Evolutionary conservation across 1,284 basidiomycete species (phyloP), one percentile per base, ranked within the genome.

Genomic region (Apiotrichum mycotoxinovorans): DNA sequence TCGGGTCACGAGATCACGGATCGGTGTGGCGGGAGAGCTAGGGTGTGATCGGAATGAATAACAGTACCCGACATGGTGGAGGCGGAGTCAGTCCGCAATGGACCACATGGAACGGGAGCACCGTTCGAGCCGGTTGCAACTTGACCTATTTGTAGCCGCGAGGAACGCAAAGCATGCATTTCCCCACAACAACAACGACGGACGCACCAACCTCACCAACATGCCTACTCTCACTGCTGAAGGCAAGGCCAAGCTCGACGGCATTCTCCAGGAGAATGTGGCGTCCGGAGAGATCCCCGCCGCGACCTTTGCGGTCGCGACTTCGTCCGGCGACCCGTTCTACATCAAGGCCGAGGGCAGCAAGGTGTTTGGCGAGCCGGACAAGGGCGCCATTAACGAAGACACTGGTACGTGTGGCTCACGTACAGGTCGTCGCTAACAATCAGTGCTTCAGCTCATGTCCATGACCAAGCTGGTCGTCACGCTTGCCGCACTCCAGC

Each of bases 401-500:
- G 58, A 70, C 47, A 73, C 71, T 10, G 54, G 72, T 74, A 56
- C 51, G 67, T 59, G 8, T 14, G 38, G 17, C 18, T 20, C 10
- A 11, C 8, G 25, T 17, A 3, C 10, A 41, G 22, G 10, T 3
- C 20, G 17, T 11, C 22, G 26, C 50, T 52, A 23, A 51, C 48
- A 4, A 40, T 2, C 52, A 71, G 71, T 57, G 2, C 54, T 69
- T 4, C 67, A 72, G 58, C 52, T 71, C 22, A 71, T 70, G 56
- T 72, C 70, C 1, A 66, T 66, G 60, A 68, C 68, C 46, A 75
- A 73, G 60, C 61, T 73, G 3, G 65, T 72, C 22, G 50, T 52
- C 15, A 18, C 56, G 14, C 23, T 62, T 7, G 51, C 57, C 0
- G 47, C 38, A 0, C 52, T 62, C 14, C 57, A 59, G 41, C 61